Evolutionary conservation across 306 rosid species (phyloP).

Genomic region (Oemleria cerasiformis): DNA sequence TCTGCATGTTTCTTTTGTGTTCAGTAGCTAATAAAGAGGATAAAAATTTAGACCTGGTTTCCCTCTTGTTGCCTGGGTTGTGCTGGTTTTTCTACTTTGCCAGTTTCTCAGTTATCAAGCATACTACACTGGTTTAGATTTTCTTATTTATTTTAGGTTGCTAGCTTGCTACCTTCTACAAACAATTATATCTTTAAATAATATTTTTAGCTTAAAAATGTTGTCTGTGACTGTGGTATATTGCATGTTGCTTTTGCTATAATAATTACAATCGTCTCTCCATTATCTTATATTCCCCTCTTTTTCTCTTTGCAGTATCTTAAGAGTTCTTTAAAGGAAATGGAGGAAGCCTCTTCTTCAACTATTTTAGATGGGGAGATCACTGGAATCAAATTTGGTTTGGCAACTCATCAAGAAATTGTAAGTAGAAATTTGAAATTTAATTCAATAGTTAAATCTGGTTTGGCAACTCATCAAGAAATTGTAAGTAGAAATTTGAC

Average conservation of each 20-base stretch:
- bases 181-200: neutral
- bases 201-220: neutral
- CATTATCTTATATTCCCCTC: neutral
- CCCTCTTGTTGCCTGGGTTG: slow-evolving; percentile 4
- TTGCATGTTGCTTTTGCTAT: slow-evolving; percentile 11
- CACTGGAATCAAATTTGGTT: slow-evolving; percentile 55
- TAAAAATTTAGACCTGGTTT: neutral
- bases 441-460: slow-evolving; percentile 35
- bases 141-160: neutral
- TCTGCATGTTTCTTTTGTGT: slow-evolving; percentile 8
- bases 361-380: slow-evolving; percentile 55
- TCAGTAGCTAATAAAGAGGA: slow-evolving; percentile 6
- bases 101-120: neutral
- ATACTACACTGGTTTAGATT: neutral
- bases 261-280: neutral
- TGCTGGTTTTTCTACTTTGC: slow-evolving; percentile 2
- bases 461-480: slow-evolving; percentile 68
- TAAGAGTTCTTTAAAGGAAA: slow-evolving; percentile 17
- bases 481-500: slow-evolving; percentile 54
- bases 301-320: neutral
- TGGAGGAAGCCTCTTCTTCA: slow-evolving; percentile 57
- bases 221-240: neutral
- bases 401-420: slow-evolving; percentile 73
- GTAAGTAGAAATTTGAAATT: slow-evolving; percentile 39
- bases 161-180: neutral